Conservation (phyloP, 2,329 filamentous ascomycete species). For the Magnaporthales sp. region DNA sequence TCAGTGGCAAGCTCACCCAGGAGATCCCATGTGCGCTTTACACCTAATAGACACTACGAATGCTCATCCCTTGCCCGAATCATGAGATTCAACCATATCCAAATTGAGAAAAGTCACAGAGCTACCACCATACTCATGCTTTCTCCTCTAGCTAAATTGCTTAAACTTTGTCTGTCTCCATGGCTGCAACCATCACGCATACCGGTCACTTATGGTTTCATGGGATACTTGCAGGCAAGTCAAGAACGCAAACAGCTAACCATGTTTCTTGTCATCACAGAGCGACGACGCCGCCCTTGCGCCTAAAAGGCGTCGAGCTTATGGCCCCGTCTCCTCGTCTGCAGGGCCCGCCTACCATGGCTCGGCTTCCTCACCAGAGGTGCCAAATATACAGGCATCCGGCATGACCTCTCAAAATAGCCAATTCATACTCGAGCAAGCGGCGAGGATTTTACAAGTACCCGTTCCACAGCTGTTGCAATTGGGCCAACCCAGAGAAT, state of each 20-base stretch:
- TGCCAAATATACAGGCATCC: constrained; percentile 13
- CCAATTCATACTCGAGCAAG: constrained; percentile 15
- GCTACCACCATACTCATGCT: not conserved
- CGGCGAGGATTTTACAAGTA: constrained; percentile 13
- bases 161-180: not conserved
- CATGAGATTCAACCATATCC: not conserved
- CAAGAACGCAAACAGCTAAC: not conserved
- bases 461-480: constrained; percentile 13
- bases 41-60: not conserved
- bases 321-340: constrained; percentile 27
- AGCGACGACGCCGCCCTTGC: constrained; percentile 14
- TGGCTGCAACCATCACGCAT: not conserved
- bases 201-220: not conserved
- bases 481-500: constrained; percentile 11
- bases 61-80: no score
- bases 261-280: not conserved
- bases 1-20: not conserved
- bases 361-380: constrained; percentile 11
- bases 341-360: constrained; percentile 25
- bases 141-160: not conserved
- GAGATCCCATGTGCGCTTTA: not conserved
- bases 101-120: not conserved
- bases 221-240: not conserved
- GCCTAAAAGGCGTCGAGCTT: constrained; percentile 35
- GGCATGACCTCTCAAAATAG: constrained; percentile 17